phyloP scores from a whole-genome alignment of 202 grass and related monocot genomes.

The Schoenoplectus tabernaemontani region DNA sequence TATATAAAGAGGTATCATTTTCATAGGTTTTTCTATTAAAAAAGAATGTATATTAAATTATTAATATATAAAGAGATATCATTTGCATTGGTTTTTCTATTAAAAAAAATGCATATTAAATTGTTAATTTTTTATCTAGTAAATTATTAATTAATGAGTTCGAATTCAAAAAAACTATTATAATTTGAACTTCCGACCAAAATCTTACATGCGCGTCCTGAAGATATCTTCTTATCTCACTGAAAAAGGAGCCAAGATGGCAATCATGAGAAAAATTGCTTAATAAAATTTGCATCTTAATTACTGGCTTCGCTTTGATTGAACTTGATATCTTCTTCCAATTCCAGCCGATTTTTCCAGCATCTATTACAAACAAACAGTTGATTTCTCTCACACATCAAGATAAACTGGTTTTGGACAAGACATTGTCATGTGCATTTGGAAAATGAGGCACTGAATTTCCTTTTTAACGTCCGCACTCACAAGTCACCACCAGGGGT shows the following conservation, averaged over 20 bases:
- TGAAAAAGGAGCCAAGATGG: not conserved
- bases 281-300: not conserved
- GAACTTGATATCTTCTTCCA: not conserved
- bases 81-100: too few species aligned
- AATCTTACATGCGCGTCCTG: too few species aligned
- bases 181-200: too few species aligned
- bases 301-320: not conserved
- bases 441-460: not conserved
- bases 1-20: too few species aligned
- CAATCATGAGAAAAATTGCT: not conserved
- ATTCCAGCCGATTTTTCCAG: not conserved
- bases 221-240: not conserved
- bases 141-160: too few species aligned
- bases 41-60: too few species aligned
- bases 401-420: not conserved
- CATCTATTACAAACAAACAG: not conserved
- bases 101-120: too few species aligned
- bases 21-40: too few species aligned
- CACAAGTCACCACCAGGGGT: not conserved
- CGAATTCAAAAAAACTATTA: too few species aligned
- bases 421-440: conserved; percentile 5
- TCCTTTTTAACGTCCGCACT: not conserved
- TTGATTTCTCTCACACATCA: not conserved
- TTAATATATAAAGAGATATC: too few species aligned
- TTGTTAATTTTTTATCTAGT: too few species aligned